A percentile compares a stretch with the other conserved stretches of the same genome.
phyloP scores from a whole-genome alignment of 805 yeast genomes.

The Pichia sporocuriosa region DNA sequence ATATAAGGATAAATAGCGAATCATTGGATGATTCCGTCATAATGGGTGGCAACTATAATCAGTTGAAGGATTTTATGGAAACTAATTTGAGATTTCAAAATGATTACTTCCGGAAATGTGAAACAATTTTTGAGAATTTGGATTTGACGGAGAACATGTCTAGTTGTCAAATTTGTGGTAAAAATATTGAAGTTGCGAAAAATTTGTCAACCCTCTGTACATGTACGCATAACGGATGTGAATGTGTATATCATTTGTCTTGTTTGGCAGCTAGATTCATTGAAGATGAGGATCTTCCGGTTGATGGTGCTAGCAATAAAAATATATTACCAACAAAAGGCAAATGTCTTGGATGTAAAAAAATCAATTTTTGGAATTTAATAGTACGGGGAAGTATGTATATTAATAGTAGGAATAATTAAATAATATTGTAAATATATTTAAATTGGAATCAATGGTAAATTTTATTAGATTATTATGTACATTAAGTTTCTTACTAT shows the following conservation, averaged over 20 bases:
- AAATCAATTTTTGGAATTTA: conserved; percentile 26
- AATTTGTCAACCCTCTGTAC: conserved; percentile 15
- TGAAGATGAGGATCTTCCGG: conserved; percentile 5
- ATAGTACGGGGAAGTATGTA: conserved; percentile 20
- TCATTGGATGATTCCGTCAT: conserved; percentile 7
- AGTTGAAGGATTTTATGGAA: conserved; percentile 19
- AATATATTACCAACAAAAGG: conserved; percentile 24
- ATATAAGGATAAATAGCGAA: conserved; percentile 6
- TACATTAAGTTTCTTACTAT: not conserved
- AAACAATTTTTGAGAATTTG: conserved; percentile 8
- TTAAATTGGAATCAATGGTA: conserved; percentile 7
- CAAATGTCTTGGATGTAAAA: conserved; percentile 21
- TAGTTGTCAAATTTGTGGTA: conserved; percentile 16
- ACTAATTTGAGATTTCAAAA: conserved; percentile 10
- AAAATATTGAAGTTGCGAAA: conserved; percentile 9
- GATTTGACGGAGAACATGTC: conserved; percentile 9
- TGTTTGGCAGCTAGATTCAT: conserved; percentile 25
- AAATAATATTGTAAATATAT: too few relatives aligned
- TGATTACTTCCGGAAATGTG: conserved; percentile 15
- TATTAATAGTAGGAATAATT: too few relatives aligned
- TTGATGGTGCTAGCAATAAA: too few relatives aligned
- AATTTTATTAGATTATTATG: not conserved
- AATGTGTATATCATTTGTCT: conserved; percentile 27
- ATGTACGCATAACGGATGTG: conserved; percentile 26
- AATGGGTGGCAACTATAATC: conserved; percentile 28